Percentiles rank a stretch among this genome's conserved stretches.
phyloP scores from a whole-genome alignment of 768 basidiomycete genomes.

The Lactarius trivialis region DNA sequence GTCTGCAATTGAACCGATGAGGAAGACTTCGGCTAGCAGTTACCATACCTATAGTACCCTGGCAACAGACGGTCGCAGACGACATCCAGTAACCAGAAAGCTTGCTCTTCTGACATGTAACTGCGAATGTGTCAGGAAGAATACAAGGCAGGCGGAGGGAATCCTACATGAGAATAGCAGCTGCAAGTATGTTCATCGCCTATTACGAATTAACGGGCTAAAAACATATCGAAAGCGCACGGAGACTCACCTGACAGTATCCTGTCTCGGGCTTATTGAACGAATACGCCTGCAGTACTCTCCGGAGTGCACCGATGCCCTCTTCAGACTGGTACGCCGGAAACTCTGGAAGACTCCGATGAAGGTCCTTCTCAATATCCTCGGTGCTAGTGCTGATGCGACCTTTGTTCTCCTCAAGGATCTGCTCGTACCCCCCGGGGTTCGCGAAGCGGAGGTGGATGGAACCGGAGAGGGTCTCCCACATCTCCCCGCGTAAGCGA shows the following conservation, averaged over 20 bases:
- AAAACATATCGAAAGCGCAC: background rate
- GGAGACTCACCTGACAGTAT: constrained; percentile 74
- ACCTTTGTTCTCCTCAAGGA: constrained; percentile 73
- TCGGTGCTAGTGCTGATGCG: constrained; percentile 85
- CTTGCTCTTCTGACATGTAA: constrained; percentile 98
- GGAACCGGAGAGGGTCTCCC: constrained; percentile 96
- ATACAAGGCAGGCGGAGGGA: background rate
- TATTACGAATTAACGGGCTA: constrained; percentile 27
- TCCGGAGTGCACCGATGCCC: constrained; percentile 76
- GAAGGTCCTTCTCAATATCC: constrained; percentile 98
- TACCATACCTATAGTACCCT: constrained; percentile 87
- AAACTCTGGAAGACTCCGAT: constrained; percentile 94
- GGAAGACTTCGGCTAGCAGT: background rate
- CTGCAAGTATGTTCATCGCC: constrained; percentile 98
- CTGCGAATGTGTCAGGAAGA: constrained; percentile 38
- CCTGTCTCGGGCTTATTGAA: constrained; percentile 91
- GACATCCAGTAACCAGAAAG: constrained; percentile 95
- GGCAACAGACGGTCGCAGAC: constrained; percentile 92
- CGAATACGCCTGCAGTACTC: constrained; percentile 92
- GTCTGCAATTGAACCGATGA: constrained; percentile 35
- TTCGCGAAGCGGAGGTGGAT: constrained; percentile 84
- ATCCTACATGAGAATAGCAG: constrained; percentile 84
- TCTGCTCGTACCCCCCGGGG: constrained; percentile 70
- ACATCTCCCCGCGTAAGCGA: constrained; percentile 90
- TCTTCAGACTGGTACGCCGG: constrained; percentile 89